Conservation (phyloP, 805 yeast genomes). For the Ogataea pignaliae region DNA sequence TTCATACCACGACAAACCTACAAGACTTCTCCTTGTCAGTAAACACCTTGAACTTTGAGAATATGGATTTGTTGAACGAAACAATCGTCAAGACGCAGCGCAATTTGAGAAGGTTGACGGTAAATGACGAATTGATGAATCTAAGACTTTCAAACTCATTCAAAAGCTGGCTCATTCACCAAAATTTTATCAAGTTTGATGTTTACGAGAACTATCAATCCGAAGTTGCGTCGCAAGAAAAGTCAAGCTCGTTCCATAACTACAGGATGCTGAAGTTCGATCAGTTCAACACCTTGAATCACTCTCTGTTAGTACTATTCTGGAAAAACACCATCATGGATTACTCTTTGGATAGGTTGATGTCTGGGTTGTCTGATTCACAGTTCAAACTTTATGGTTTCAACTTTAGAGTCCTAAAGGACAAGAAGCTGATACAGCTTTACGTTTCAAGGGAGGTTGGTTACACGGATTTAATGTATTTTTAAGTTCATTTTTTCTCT, state of each 20-base stretch:
- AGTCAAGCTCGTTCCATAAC: slow-evolving; percentile 10
- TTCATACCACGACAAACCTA: slow-evolving; percentile 4
- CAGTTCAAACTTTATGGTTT: slow-evolving; percentile 24
- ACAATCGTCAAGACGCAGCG: slow-evolving; percentile 4
- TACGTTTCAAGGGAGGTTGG: slow-evolving; percentile 18
- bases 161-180: slow-evolving; percentile 23
- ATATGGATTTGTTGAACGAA: slow-evolving; percentile 6
- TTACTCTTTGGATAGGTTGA: slow-evolving; percentile 7
- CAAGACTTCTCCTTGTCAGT: slow-evolving; percentile 13
- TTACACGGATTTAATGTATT: slow-evolving; percentile 20
- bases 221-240: slow-evolving; percentile 18
- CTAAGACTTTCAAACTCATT: slow-evolving; percentile 15
- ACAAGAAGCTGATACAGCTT: slow-evolving; percentile 16
- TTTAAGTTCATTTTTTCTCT: not conserved
- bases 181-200: slow-evolving; percentile 17
- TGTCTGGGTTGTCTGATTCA: not conserved
- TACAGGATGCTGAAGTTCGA: slow-evolving; percentile 17
- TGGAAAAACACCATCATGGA: slow-evolving; percentile 20
- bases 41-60: slow-evolving; percentile 14
- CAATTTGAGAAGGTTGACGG: slow-evolving; percentile 10
- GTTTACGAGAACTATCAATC: slow-evolving; percentile 13
- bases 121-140: slow-evolving; percentile 22
- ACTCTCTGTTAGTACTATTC: slow-evolving; percentile 18
- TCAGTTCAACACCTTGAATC: slow-evolving; percentile 14
- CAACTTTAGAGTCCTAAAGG: slow-evolving; percentile 17